phyloP scores from a whole-genome alignment of 2,329 filamentous ascomycete species.

The Endoconidiophora laricicola region DNA sequence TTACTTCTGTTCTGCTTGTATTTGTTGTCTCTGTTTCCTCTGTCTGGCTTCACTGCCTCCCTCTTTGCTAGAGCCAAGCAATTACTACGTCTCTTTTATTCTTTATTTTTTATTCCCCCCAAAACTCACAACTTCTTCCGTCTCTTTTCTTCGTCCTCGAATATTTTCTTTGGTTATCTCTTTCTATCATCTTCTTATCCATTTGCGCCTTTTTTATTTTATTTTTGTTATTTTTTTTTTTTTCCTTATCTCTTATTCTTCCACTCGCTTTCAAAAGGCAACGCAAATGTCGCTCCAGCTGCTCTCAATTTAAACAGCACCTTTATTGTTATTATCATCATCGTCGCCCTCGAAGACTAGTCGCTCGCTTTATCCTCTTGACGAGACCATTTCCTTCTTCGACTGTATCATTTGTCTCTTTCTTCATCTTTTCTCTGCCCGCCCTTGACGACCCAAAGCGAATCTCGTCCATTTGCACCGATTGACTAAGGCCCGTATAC shows the following conservation, averaged over 20 bases:
- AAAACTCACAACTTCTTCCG: constrained; percentile 6
- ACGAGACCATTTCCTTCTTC: too few relatives aligned
- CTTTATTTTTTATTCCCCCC: constrained; percentile 12
- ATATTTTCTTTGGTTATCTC: not conserved
- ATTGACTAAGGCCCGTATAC: too few relatives aligned
- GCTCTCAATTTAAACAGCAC: too few relatives aligned
- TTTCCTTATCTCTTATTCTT: not conserved
- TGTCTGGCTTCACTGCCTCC: constrained; percentile 3
- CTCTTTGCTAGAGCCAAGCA: not conserved
- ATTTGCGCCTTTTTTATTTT: not conserved
- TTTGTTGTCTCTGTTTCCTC: not conserved
- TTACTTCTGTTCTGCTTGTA: too few relatives aligned
- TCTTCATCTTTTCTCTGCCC: too few relatives aligned
- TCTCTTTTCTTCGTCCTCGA: not conserved
- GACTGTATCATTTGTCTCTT: too few relatives aligned
- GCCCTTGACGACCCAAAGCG: too few relatives aligned
- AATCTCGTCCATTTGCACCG: too few relatives aligned
- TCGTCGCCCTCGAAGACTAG: too few relatives aligned
- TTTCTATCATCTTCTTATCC: constrained; percentile 3
- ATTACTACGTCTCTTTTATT: constrained; percentile 9
- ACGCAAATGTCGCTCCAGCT: too few relatives aligned
- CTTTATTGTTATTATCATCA: too few relatives aligned
- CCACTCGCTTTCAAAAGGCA: not conserved
- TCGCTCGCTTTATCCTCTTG: too few relatives aligned
- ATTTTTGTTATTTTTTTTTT: constrained; percentile 4